phyloP scores from a whole-genome alignment of 2,329 filamentous ascomycete species.

The Aspergillus sp. region DNA sequence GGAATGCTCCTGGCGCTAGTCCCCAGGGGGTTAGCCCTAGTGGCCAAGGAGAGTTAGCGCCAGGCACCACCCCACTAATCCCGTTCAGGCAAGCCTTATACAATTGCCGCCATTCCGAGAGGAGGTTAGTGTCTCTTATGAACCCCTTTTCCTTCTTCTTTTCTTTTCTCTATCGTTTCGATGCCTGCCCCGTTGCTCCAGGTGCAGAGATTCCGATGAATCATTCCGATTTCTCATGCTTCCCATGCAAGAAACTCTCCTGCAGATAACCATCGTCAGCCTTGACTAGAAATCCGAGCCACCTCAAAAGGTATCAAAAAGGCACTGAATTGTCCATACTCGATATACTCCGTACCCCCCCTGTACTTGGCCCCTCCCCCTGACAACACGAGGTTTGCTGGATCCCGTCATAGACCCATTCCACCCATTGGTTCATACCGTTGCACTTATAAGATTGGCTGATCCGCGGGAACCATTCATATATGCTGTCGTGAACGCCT shows the following conservation, averaged over 20 bases:
- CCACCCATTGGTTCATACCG: slow-evolving; percentile 13
- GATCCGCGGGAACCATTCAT: slow-evolving; percentile 3
- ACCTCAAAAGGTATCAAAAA: not conserved
- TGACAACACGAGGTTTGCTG: not conserved
- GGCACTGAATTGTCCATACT: too few species aligned
- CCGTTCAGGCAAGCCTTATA: not conserved
- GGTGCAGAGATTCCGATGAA: not conserved
- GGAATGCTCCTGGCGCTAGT: not conserved
- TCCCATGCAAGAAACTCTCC: too few species aligned
- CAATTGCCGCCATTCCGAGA: not conserved
- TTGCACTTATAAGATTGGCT: slow-evolving; percentile 12
- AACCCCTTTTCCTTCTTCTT: not conserved
- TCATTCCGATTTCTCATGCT: too few species aligned
- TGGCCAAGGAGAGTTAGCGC: not conserved
- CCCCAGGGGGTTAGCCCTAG: not conserved
- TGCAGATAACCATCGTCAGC: too few species aligned
- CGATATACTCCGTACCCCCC: too few species aligned
- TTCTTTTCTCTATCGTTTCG: not conserved
- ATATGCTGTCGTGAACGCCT: not conserved
- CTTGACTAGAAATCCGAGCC: too few species aligned
- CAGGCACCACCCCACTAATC: not conserved
- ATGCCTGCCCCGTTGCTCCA: not conserved
- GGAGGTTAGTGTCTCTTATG: not conserved
- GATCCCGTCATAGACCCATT: slow-evolving; percentile 4
- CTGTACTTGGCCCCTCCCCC: not conserved